Evolutionary conservation across 352 stramenopile species (phyloP).

Genomic region (Nothophytophthora sp.): DNA sequence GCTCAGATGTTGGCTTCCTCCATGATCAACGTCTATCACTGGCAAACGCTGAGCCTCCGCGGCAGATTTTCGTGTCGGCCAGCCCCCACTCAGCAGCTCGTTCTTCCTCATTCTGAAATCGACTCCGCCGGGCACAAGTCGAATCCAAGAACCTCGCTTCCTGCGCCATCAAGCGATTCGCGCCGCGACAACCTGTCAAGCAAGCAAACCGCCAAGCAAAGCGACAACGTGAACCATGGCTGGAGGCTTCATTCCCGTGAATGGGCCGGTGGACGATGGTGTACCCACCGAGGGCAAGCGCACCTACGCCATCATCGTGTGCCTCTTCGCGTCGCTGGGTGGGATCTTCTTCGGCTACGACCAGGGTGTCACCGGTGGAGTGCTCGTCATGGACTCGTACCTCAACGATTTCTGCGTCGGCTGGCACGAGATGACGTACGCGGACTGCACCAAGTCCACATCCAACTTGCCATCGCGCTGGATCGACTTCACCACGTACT

Average conservation of each 20-base stretch:
- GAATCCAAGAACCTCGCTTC: too few species aligned
- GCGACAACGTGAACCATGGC: constrained; percentile 9
- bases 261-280: not conserved
- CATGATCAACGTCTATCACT: too few species aligned
- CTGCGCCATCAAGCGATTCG: too few species aligned
- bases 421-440: constrained; percentile 27
- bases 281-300: constrained; percentile 22
- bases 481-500: constrained; percentile 31
- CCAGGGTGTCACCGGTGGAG: constrained; percentile 36
- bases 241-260: not conserved
- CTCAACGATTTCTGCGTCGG: constrained; percentile 33
- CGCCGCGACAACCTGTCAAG: too few species aligned
- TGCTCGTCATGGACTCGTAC: constrained; percentile 43
- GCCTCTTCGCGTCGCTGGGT: constrained; percentile 39
- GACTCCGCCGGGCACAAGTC: too few species aligned
- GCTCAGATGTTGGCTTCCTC: too few species aligned
- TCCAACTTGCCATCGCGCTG: constrained; percentile 23
- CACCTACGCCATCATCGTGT: constrained; percentile 39
- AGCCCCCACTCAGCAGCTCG: too few species aligned
- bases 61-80: too few species aligned
- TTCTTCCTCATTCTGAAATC: too few species aligned
- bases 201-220: too few species aligned
- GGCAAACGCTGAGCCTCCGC: too few species aligned
- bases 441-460: constrained; percentile 14
- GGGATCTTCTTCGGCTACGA: constrained; percentile 47